Evolutionary conservation across 176 grass and related monocot genomes (phyloP).

Genomic region (Ananas comosus): DNA sequence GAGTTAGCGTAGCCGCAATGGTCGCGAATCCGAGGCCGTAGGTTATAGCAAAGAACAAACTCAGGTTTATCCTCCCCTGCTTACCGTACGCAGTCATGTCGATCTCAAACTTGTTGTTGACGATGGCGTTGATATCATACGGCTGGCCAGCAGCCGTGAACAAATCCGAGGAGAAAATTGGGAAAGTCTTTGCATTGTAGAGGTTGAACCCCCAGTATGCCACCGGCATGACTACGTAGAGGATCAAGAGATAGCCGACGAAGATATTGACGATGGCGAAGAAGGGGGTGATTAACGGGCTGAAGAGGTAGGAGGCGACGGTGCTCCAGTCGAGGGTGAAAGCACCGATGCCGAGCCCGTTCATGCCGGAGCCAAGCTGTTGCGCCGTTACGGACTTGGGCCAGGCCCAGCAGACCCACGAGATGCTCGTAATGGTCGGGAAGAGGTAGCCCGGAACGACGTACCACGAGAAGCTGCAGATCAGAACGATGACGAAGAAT

Average conservation of each 20-base stretch:
- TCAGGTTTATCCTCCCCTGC: slow-evolving; percentile 54
- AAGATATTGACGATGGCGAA: slow-evolving; percentile 69
- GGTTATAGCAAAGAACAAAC: slow-evolving; percentile 48
- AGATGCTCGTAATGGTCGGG: slow-evolving; percentile 47
- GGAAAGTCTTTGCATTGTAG: slow-evolving; percentile 56
- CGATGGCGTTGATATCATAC: slow-evolving; percentile 43
- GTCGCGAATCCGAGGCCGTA: slow-evolving; percentile 71
- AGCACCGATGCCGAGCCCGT: slow-evolving; percentile 53
- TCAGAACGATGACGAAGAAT: slow-evolving; percentile 75
- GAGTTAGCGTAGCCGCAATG: slow-evolving; percentile 51
- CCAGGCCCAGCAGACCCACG: slow-evolving; percentile 83
- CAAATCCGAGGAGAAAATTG: slow-evolving; percentile 63
- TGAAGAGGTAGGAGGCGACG: slow-evolving; percentile 58
- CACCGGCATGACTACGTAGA: slow-evolving; percentile 43
- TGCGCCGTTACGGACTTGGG: slow-evolving; percentile 67
- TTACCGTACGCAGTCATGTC: slow-evolving; percentile 24
- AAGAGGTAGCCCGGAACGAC: slow-evolving; percentile 58
- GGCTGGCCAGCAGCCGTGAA: slow-evolving; percentile 48
- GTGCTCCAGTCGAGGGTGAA: slow-evolving; percentile 76
- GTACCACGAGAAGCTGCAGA: slow-evolving; percentile 67
- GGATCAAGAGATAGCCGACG: slow-evolving; percentile 34
- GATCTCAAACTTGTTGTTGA: slow-evolving; percentile 51
- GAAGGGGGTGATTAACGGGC: slow-evolving; percentile 69
- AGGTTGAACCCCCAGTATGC: slow-evolving; percentile 59
- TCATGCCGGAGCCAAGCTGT: slow-evolving; percentile 64